Percentiles rank a stretch among this genome's conserved stretches.
Conservation (phyloP, 2,329 filamentous ascomycete species). For the Hypoxylon sp. region DNA sequence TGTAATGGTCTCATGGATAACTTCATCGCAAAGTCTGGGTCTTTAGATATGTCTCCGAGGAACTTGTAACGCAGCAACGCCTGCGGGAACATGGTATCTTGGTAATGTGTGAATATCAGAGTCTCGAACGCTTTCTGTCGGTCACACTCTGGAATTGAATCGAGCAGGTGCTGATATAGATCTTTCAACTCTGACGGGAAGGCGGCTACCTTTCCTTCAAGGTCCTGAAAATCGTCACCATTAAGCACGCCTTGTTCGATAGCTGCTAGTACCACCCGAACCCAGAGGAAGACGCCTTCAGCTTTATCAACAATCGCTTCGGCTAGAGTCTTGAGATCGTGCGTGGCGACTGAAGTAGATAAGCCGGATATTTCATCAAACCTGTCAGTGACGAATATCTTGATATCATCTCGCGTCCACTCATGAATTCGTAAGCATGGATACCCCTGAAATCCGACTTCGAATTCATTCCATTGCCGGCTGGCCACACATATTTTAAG, state of each 20-base stretch:
- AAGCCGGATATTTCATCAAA: slow-evolving; percentile 18
- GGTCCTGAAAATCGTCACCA: slow-evolving; percentile 27
- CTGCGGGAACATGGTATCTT: not conserved
- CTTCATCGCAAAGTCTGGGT: slow-evolving; percentile 23
- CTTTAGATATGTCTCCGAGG: slow-evolving; percentile 21
- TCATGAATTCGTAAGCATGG: slow-evolving; percentile 33
- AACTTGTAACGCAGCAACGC: slow-evolving; percentile 29
- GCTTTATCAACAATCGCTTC: slow-evolving; percentile 27
- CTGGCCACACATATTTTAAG: slow-evolving; percentile 41
- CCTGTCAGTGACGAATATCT: slow-evolving; percentile 18
- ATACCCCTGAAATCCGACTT: slow-evolving; percentile 26
- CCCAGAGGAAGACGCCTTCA: slow-evolving; percentile 40
- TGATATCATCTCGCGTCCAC: slow-evolving; percentile 36
- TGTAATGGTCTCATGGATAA: slow-evolving; percentile 5
- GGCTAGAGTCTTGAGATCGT: slow-evolving; percentile 11
- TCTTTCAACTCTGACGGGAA: slow-evolving; percentile 38
- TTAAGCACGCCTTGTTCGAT: slow-evolving; percentile 40
- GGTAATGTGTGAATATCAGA: slow-evolving; percentile 9
- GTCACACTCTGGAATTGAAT: slow-evolving; percentile 30
- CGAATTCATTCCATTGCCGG: slow-evolving; percentile 39
- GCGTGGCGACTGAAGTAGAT: slow-evolving; percentile 1
- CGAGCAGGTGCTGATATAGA: slow-evolving; percentile 34
- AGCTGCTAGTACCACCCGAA: slow-evolving; percentile 29
- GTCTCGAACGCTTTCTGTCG: slow-evolving; percentile 27
- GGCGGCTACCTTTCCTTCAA: slow-evolving; percentile 20